Evolutionary conservation across 768 basidiomycete species (phyloP), one percentile per base, ranked within the genome.

Genomic region (Tricholoma furcatifolium): DNA sequence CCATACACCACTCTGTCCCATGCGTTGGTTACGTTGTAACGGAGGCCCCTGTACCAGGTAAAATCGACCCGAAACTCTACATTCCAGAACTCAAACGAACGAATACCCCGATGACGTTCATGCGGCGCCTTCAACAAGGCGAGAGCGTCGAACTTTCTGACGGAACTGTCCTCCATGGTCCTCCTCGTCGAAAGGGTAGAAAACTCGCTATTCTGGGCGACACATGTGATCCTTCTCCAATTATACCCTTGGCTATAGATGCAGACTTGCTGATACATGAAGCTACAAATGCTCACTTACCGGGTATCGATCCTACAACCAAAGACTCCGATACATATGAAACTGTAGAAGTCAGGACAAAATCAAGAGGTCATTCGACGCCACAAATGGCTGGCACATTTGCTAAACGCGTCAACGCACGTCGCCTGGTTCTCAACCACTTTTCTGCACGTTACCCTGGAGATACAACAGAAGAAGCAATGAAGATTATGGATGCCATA

Each of bases 331-430:
- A 91, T 51, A 86, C 83, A 6, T 78, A 78, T 54, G 78, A 82
- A 60, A 76, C 62, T 12, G 80, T 93, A 6, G 80, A 89, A 61
- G 67, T 68, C 34, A 79, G 83, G 52, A 74, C 91, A 6, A 86
- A 75, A 65, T 84, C 83, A 2, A 79, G 91, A 64, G 94, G 93
- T 0, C 93, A 97, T 67, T 93, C 91, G 4, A 97, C 93, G 11
- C 92, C 93, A 1, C 89, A 91, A 62, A 89, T 93, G 84, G 94
- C 92, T 7, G 93, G 85, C 10, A 73, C 74, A 11, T 95, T 95
- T 63, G 93, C 88, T 4, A 82, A 77, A 64, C 70, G 67, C 8
- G 80, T 91, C 36, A 63, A 75, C 5, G 88, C 91, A 21, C 72
- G 70, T 53, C 76, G 69, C 50, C 74, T 96, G 17, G 70, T 89